A percentile compares a stretch with the other conserved stretches of the same genome.
Evolutionary conservation across 768 basidiomycete species (phyloP).

Genomic region (Cystobasidium tubakii): DNA sequence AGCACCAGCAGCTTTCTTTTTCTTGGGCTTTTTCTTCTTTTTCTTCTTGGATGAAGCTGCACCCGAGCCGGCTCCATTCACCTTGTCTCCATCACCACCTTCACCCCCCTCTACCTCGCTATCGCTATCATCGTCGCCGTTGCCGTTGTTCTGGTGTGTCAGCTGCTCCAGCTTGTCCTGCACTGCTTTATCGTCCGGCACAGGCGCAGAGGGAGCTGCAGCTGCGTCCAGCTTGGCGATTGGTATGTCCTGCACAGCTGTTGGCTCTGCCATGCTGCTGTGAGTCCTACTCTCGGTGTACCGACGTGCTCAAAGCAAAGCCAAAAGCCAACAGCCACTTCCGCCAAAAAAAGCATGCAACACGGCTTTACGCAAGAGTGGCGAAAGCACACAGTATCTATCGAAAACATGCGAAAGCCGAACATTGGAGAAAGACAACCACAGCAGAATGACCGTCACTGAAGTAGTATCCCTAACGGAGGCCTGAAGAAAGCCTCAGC

Average conservation of each 20-base stretch:
- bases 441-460: no score
- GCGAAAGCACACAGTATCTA: no score
- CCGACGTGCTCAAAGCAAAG: neutral
- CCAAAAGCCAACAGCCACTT: neutral
- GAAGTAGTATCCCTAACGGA: no score
- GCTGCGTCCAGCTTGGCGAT: constrained; percentile 1
- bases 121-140: constrained; percentile 44
- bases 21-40: constrained; percentile 68
- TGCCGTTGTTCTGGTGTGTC: constrained; percentile 46
- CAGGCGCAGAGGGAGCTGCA: constrained; percentile 1
- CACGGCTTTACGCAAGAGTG: no score
- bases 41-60: constrained; percentile 37
- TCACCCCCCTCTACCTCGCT: constrained; percentile 41
- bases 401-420: no score
- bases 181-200: constrained; percentile 23
- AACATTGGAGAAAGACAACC: no score
- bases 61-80: neutral
- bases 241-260: constrained; percentile 7
- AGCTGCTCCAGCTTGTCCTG: constrained; percentile 39
- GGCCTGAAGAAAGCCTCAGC: no score
- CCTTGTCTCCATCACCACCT: constrained; percentile 36
- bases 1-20: constrained; percentile 57
- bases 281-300: neutral
- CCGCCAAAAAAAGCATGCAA: neutral
- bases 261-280: constrained; percentile 21